These are phyloP conservation scores for Pseudopyricularia javanii DNA, from an alignment of 2,329 filamentous ascomycete genomes.

Conservation along the genomic window DNA sequence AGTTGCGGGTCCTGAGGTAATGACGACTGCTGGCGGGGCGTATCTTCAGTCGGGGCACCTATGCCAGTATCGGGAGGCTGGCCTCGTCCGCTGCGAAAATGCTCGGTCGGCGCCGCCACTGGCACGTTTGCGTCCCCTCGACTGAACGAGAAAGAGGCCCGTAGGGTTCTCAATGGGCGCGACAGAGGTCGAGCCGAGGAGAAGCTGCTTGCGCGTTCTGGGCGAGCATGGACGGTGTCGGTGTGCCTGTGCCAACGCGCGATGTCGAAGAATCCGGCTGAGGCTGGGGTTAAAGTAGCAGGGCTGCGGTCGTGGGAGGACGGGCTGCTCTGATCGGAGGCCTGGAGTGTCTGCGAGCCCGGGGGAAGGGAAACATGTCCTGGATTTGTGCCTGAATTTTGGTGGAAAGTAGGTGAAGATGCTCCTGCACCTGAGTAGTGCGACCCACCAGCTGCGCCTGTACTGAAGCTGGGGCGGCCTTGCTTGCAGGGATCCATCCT, in stretches of 20 bases:
- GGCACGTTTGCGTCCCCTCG: slow-evolving; percentile 29
- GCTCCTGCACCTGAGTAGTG: background rate
- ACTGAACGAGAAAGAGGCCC: slow-evolving; percentile 25
- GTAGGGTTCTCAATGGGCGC: slow-evolving; percentile 27
- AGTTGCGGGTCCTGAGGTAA: background rate
- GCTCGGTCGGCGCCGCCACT: slow-evolving; percentile 26
- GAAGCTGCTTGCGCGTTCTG: slow-evolving; percentile 43
- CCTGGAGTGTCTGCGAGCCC: background rate
- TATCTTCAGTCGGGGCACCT: slow-evolving; percentile 20
- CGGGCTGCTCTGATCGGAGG: background rate
- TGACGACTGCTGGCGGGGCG: slow-evolving; percentile 24
- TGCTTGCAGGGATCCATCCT: background rate
- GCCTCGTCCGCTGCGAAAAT: slow-evolving; percentile 4
- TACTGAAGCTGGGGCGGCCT: background rate
- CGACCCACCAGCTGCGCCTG: background rate
- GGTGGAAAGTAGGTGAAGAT: background rate
- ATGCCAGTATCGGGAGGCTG: background rate
- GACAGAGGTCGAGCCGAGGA: slow-evolving; percentile 48
- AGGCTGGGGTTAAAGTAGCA: slow-evolving; percentile 18
- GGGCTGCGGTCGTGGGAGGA: slow-evolving; percentile 26
- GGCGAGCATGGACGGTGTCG: slow-evolving; percentile 34
- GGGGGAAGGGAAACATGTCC: background rate
- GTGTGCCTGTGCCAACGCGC: slow-evolving; percentile 4
- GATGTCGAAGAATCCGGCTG: slow-evolving; percentile 15
- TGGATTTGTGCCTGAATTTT: slow-evolving; percentile 1